These are phyloP conservation scores for Calycina herbarum DNA, from an alignment of 2,329 filamentous ascomycete species.

Conservation along the genomic window DNA sequence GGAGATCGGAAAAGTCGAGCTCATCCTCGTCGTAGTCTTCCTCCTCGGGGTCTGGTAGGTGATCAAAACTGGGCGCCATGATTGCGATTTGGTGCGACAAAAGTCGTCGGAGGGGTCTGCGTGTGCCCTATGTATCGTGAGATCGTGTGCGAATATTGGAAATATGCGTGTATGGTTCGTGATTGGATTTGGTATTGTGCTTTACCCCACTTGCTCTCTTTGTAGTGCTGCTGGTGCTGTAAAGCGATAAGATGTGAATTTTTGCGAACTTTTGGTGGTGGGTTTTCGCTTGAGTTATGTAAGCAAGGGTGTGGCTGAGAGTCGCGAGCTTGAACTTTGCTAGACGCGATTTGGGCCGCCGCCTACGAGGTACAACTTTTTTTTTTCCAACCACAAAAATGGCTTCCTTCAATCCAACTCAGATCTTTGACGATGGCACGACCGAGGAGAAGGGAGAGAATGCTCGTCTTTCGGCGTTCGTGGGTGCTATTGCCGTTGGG, in stretches of 20 bases:
- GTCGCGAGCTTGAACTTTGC: not conserved
- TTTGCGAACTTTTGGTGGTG: not conserved
- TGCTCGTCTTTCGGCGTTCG: constrained; percentile 96
- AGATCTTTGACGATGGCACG: constrained; percentile 97
- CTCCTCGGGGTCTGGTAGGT: constrained; percentile 87
- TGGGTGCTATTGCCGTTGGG: constrained; percentile 95
- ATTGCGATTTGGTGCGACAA: constrained; percentile 41
- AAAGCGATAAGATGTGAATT: constrained; percentile 2
- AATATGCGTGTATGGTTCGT: constrained; percentile 6
- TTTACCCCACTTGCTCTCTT: constrained; percentile 27
- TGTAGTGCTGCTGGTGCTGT: constrained; percentile 1
- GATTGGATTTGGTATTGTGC: constrained; percentile 18
- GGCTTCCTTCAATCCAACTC: constrained; percentile 78
- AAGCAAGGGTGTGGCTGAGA: not conserved
- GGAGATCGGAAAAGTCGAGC: constrained; percentile 91
- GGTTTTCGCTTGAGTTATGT: constrained; percentile 7
- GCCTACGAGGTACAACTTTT: constrained; percentile 9
- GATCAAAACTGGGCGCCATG: constrained; percentile 94
- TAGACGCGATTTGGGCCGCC: not conserved
- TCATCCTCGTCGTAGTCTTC: constrained; percentile 85
- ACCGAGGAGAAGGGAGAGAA: constrained; percentile 99
- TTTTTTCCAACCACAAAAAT: constrained; percentile 27
- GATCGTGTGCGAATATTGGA: constrained; percentile 7
- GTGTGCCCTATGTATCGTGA: constrained; percentile 14
- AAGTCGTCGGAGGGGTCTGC: constrained; percentile 11